phyloP scores from a whole-genome alignment of 345 rosid genomes.

The Syzygium oleosum region DNA sequence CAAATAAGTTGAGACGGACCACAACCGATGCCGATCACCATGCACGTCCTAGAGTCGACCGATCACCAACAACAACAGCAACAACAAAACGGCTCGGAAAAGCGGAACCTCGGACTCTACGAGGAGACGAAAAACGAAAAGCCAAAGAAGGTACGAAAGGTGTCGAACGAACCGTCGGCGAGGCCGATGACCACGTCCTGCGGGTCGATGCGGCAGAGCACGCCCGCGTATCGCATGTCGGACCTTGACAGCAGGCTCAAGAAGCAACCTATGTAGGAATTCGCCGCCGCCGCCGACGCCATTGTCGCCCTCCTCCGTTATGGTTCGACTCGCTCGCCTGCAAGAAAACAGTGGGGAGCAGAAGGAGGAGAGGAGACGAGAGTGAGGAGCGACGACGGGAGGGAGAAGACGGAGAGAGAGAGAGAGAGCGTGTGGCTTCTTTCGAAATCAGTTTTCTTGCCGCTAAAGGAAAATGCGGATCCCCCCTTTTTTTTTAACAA shows the following conservation, averaged over 20 bases:
- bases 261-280: constrained; percentile 30
- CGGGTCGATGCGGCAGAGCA: constrained; percentile 27
- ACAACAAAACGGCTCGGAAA: neutral
- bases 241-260: constrained; percentile 36
- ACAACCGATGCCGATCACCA: neutral
- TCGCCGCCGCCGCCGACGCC: constrained; percentile 10
- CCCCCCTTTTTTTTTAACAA: neutral
- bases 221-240: constrained; percentile 46
- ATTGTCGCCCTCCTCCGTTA: neutral
- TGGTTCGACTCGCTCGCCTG: neutral
- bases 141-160: neutral
- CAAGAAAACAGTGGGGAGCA: neutral
- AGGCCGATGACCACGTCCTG: constrained; percentile 36
- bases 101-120: neutral
- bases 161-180: constrained; percentile 25
- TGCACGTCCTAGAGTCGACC: neutral
- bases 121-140: neutral
- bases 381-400: neutral
- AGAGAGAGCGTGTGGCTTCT: neutral
- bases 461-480: neutral
- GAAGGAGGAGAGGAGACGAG: neutral
- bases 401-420: neutral
- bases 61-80: neutral
- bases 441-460: neutral
- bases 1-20: neutral